phyloP scores from a whole-genome alignment of 2,329 filamentous ascomycete species.

The Colletotrichum limetticola region DNA sequence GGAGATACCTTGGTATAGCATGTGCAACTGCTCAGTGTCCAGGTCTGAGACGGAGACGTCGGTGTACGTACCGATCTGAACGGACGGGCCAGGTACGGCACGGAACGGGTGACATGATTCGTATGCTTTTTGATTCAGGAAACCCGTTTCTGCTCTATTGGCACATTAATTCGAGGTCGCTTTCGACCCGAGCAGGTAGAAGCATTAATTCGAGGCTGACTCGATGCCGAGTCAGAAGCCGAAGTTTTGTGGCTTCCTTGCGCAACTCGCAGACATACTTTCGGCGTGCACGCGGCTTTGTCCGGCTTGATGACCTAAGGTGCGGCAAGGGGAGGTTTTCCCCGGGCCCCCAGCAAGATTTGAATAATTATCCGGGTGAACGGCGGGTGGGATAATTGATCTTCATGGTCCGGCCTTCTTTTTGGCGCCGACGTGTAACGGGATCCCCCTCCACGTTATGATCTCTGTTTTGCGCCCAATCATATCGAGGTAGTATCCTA shows the following conservation, averaged over 20 bases:
- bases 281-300: neutral
- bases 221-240: neutral
- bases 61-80: neutral
- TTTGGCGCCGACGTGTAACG: neutral
- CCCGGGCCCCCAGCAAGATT: neutral
- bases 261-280: neutral
- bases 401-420: neutral
- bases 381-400: neutral
- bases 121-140: neutral
- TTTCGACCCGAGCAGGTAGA: neutral
- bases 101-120: neutral
- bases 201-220: slow-evolving; percentile 15
- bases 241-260: neutral
- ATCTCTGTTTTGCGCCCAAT: neutral
- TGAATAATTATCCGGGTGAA: slow-evolving; percentile 7
- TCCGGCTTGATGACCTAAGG: neutral
- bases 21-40: neutral
- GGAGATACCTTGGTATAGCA: neutral
- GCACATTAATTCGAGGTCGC: neutral
- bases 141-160: neutral
- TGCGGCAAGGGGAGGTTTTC: neutral
- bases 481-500: neutral
- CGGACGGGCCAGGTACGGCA: slow-evolving; percentile 2
- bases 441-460: neutral
- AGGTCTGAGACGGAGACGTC: neutral